A percentile compares a stretch with the other conserved stretches of the same genome.
Evolutionary conservation across 345 rosid genomes (phyloP).

Genomic region (Abelmoschus esculentus): DNA sequence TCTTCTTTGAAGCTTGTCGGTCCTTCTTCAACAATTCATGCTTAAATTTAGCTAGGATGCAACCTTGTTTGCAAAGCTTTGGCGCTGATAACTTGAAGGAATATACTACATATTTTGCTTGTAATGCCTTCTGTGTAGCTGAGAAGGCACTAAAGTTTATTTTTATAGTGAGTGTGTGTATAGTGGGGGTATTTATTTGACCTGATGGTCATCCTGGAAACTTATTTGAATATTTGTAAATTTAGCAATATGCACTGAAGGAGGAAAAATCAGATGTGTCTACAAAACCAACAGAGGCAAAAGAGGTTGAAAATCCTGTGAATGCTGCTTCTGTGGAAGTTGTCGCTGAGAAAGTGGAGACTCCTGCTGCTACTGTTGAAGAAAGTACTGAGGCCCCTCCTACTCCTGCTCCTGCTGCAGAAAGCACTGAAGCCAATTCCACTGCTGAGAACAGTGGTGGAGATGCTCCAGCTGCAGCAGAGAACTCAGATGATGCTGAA

Average conservation of each 20-base stretch:
- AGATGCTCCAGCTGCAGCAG: slow-evolving; percentile 13
- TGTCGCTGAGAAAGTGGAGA: slow-evolving; percentile 29
- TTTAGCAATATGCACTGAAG: slow-evolving; percentile 66
- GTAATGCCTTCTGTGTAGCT: not conserved
- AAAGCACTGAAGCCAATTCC: slow-evolving; percentile 26
- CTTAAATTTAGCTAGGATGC: not conserved
- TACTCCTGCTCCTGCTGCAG: slow-evolving; percentile 26
- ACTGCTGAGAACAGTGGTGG: slow-evolving; percentile 21
- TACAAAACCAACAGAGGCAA: slow-evolving; percentile 42
- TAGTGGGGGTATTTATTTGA: not conserved
- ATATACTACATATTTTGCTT: not conserved
- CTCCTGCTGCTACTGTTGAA: slow-evolving; percentile 22
- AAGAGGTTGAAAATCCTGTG: slow-evolving; percentile 37
- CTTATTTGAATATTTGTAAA: slow-evolving; percentile 7
- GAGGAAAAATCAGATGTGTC: slow-evolving; percentile 41
- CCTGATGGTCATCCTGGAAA: slow-evolving; percentile 5
- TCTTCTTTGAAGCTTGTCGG: not conserved
- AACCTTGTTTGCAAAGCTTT: not conserved
- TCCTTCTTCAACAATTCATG: not conserved
- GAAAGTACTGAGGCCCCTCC: slow-evolving; percentile 29
- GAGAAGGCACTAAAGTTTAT: not conserved
- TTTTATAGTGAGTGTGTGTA: not conserved
- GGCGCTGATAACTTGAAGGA: not conserved
- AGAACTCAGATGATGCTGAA: slow-evolving; percentile 30
- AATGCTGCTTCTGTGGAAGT: slow-evolving; percentile 38